phyloP scores from a whole-genome alignment of 2,329 filamentous ascomycete species.

The Aspergillus nomiae region DNA sequence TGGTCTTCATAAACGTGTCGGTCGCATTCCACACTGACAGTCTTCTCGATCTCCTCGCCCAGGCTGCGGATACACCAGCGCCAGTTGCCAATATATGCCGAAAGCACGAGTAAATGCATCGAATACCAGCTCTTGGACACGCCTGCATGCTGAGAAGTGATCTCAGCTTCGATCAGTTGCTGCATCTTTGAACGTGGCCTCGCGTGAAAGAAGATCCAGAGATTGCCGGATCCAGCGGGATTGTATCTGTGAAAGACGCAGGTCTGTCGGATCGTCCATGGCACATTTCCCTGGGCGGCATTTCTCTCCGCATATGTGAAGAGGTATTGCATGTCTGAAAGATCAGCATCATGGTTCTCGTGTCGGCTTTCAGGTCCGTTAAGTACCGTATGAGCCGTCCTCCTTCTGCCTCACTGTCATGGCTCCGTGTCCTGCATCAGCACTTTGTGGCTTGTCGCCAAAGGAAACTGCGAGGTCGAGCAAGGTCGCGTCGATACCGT shows the following conservation, averaged over 20 bases:
- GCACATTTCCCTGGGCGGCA: not conserved
- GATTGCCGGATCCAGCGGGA: conserved; percentile 9
- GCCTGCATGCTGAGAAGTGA: not conserved
- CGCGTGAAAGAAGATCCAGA: conserved; percentile 24
- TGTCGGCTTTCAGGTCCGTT: not conserved
- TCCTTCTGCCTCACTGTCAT: conserved; percentile 16
- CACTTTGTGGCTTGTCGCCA: conserved; percentile 22
- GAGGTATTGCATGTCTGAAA: conserved; percentile 20
- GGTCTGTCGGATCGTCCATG: conserved; percentile 22
- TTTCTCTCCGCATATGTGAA: conserved; percentile 17
- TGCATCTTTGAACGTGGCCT: conserved; percentile 10
- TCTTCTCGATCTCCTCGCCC: conserved; percentile 16
- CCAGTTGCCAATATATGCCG: conserved; percentile 17
- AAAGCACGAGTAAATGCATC: conserved; percentile 13
- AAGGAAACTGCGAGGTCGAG: conserved; percentile 19
- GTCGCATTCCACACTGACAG: conserved; percentile 5
- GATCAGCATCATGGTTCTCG: not conserved
- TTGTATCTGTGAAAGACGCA: conserved; percentile 20
- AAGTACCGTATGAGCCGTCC: conserved; percentile 14
- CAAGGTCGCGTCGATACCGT: conserved; percentile 15
- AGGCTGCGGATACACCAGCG: conserved; percentile 16
- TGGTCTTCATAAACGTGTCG: not conserved
- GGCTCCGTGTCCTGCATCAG: conserved; percentile 20
- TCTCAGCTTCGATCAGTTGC: conserved; percentile 5
- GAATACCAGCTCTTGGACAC: conserved; percentile 9